A percentile compares a stretch with the other conserved stretches of the same genome.
phyloP scores from a whole-genome alignment of 805 yeast genomes.

The Lipomyces kockii region DNA sequence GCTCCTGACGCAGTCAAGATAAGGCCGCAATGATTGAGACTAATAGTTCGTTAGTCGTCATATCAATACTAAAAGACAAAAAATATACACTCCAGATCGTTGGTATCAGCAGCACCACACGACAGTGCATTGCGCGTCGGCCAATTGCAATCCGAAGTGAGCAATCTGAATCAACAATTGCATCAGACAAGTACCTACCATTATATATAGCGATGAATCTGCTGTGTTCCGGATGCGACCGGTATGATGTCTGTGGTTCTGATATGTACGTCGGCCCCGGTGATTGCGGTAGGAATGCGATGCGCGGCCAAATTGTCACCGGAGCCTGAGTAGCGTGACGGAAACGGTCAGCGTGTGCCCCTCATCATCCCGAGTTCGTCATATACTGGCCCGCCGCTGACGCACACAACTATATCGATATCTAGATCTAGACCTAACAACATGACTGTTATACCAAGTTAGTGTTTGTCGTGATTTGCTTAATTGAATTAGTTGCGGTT shows the following conservation, averaged over 20 bases:
- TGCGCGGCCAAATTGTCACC: not conserved
- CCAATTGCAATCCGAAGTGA: not conserved
- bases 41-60: slow-evolving; percentile 40
- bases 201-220: not conserved
- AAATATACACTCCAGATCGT: not conserved
- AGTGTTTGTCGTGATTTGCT: slow-evolving; percentile 1
- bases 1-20: slow-evolving; percentile 88
- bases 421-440: not conserved
- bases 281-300: not conserved
- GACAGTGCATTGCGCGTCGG: not conserved
- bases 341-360: not conserved
- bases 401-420: not conserved
- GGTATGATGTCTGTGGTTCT: not conserved
- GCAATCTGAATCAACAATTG: not conserved
- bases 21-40: slow-evolving; percentile 98
- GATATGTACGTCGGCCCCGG: not conserved
- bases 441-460: slow-evolving; percentile 35
- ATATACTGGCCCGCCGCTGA: not conserved
- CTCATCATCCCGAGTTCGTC: not conserved
- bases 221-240: not conserved
- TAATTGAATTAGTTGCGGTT: not conserved
- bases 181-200: not conserved
- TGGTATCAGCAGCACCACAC: not conserved
- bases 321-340: not conserved
- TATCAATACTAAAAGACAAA: not conserved